phyloP scores from a whole-genome alignment of 2,329 filamentous ascomycete genomes.

The Massarina eburnea region DNA sequence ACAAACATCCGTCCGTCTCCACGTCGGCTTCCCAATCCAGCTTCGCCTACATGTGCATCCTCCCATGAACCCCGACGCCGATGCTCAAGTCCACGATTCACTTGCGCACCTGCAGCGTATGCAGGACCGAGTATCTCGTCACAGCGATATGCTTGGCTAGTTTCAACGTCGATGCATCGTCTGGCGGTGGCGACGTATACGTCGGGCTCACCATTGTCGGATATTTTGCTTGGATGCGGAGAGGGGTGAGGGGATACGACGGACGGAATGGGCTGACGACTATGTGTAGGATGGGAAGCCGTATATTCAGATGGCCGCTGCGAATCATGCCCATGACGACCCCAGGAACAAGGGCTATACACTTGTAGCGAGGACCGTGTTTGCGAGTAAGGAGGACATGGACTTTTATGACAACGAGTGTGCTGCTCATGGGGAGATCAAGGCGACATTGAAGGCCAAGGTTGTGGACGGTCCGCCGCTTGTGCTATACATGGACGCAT shows the following conservation, averaged over 20 bases:
- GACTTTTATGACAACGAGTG: slow-evolving; percentile 67
- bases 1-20: not conserved
- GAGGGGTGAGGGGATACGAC: not conserved
- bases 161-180: slow-evolving; percentile 1
- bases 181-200: not conserved
- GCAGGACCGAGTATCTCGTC: slow-evolving; percentile 12
- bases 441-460: slow-evolving; percentile 35
- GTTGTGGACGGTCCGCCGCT: slow-evolving; percentile 27
- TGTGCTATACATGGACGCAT: slow-evolving; percentile 31
- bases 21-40: slow-evolving; percentile 1
- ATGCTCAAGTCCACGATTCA: not conserved
- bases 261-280: not conserved
- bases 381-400: slow-evolving; percentile 67
- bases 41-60: slow-evolving; percentile 16
- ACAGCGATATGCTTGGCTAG: slow-evolving; percentile 5
- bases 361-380: slow-evolving; percentile 63
- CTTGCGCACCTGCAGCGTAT: slow-evolving; percentile 8
- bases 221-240: too few species aligned
- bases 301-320: slow-evolving; percentile 65
- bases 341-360: slow-evolving; percentile 67
- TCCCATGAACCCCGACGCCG: not conserved
- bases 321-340: slow-evolving; percentile 58
- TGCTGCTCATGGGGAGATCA: slow-evolving; percentile 57
- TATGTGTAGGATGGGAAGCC: slow-evolving; percentile 64
- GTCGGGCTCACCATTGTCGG: slow-evolving; percentile 1